These are phyloP conservation scores for Spathaspora sp. DNA, from an alignment of 1,139 yeast genomes.

Conservation along the genomic window DNA sequence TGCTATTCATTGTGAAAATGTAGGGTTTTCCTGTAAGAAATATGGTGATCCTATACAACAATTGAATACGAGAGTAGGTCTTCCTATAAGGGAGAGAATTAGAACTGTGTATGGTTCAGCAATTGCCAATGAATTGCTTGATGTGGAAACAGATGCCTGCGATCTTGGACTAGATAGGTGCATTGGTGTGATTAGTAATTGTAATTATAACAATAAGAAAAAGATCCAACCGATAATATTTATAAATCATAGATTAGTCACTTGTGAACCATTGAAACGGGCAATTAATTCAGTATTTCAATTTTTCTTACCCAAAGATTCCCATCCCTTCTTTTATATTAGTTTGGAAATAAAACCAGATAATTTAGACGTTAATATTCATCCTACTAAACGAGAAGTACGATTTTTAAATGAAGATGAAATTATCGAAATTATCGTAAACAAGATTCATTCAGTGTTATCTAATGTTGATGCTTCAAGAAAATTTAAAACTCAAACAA, in stretches of 20 bases:
- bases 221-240: slow-evolving; percentile 70
- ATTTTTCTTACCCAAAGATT: slow-evolving; percentile 75
- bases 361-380: slow-evolving; percentile 88
- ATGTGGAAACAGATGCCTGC: slow-evolving; percentile 13
- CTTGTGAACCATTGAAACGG: slow-evolving; percentile 76
- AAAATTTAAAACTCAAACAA: slow-evolving; percentile 64
- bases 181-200: slow-evolving; percentile 65
- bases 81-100: slow-evolving; percentile 62
- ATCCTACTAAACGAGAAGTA: slow-evolving; percentile 94
- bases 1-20: slow-evolving; percentile 67
- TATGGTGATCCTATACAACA: slow-evolving; percentile 65
- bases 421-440: slow-evolving; percentile 63
- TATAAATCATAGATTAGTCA: slow-evolving; percentile 79
- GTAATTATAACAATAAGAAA: slow-evolving; percentile 72
- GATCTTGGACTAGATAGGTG: slow-evolving; percentile 48
- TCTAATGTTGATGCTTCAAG: slow-evolving; percentile 68
- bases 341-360: slow-evolving; percentile 63
- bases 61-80: slow-evolving; percentile 50
- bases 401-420: slow-evolving; percentile 85
- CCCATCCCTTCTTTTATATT: slow-evolving; percentile 74
- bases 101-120: slow-evolving; percentile 69
- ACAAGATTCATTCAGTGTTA: slow-evolving; percentile 49
- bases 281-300: slow-evolving; percentile 67
- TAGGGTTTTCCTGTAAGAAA: slow-evolving; percentile 80
- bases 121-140: slow-evolving; percentile 64